Conservation (phyloP, 768 basidiomycete species). For the Artomyces pyxidatus region DNA sequence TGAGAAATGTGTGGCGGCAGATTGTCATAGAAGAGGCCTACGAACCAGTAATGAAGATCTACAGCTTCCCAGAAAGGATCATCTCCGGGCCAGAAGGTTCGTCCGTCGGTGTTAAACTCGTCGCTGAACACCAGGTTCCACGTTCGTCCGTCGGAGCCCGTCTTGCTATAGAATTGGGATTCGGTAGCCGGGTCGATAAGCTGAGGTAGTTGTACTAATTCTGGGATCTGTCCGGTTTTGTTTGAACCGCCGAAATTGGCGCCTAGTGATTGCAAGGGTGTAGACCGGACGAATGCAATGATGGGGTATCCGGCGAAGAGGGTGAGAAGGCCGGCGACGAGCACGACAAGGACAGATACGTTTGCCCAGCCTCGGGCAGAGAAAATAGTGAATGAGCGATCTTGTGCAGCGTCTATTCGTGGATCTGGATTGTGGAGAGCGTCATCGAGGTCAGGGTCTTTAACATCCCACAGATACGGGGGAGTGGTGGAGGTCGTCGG, state of each 20-base stretch:
- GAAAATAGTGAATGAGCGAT: slow-evolving; percentile 60
- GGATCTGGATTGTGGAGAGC: slow-evolving; percentile 84
- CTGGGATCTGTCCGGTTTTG: slow-evolving; percentile 78
- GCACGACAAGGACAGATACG: slow-evolving; percentile 58
- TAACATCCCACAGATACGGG: slow-evolving; percentile 66
- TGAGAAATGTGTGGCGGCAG: not conserved
- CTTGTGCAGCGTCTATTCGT: slow-evolving; percentile 51
- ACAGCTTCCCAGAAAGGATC: slow-evolving; percentile 83
- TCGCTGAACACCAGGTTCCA: slow-evolving; percentile 87
- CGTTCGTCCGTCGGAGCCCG: slow-evolving; percentile 65
- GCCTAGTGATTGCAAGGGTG: slow-evolving; percentile 25
- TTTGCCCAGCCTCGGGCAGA: slow-evolving; percentile 83
- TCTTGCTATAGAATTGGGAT: slow-evolving; percentile 40
- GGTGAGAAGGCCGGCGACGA: slow-evolving; percentile 59
- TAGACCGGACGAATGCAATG: slow-evolving; percentile 42
- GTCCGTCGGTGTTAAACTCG: slow-evolving; percentile 70
- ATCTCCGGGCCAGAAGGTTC: slow-evolving; percentile 73
- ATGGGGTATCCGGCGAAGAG: slow-evolving; percentile 90
- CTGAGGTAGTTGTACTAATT: slow-evolving; percentile 53
- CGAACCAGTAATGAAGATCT: slow-evolving; percentile 76
- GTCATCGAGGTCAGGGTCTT: slow-evolving; percentile 85
- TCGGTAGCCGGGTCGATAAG: slow-evolving; percentile 81
- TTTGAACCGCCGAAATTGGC: slow-evolving; percentile 93
- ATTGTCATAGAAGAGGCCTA: not conserved
- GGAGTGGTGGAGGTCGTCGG: slow-evolving; percentile 56